Evolutionary conservation across 2,329 filamentous ascomycete species (phyloP), one percentile per base, ranked within the genome.

Genomic region (Beauveria medogensis): DNA sequence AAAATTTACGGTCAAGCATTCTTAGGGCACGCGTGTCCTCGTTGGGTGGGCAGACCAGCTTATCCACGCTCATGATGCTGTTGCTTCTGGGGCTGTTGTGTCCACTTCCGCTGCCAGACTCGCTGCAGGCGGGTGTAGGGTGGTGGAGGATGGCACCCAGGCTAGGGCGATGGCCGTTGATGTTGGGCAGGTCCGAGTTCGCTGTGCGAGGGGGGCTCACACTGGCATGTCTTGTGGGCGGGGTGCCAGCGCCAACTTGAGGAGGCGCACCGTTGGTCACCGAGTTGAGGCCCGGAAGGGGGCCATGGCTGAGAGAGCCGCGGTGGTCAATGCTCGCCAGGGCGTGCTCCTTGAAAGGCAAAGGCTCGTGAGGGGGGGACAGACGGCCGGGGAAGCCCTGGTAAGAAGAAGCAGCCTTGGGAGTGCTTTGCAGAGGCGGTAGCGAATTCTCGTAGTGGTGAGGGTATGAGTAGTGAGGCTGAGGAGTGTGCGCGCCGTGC

Each of bases 1-100:
- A 76, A 66, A 83, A 83, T 66, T 82, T 82, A 64, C 80, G 77
- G 71, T 91, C 84, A 55, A 91, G 75, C 69, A 89, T 85, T 64
- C 84, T 80, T 51, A 90, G 71, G 2, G 86, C 86, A 65, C 86
- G 78, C 63, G 80, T 81, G 65, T 90, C 88, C 70, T 90, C 87
- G 20, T 80, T 75, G 5, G 66, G 5, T 2, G 34, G 64, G 20
- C 66, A 43, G 14, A 60, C 41, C 8, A 61, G 43, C 52, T 34
- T 61, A 14, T 61, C 59, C 5, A 61, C 59, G n/a, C 59, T 61
- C 59, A 61, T 67, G 18, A 68, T 56, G 24, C 63, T 68, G 41
- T 62, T 67, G 22, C 67, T 62, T 55, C 72, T 69, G 7, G 72
- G 71, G 57, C 71, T 75, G 65, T 79, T 82, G 64, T 70, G 69